Conservation (phyloP, 2,329 filamentous ascomycete species). For the Penicillium fuscoglaucum region DNA sequence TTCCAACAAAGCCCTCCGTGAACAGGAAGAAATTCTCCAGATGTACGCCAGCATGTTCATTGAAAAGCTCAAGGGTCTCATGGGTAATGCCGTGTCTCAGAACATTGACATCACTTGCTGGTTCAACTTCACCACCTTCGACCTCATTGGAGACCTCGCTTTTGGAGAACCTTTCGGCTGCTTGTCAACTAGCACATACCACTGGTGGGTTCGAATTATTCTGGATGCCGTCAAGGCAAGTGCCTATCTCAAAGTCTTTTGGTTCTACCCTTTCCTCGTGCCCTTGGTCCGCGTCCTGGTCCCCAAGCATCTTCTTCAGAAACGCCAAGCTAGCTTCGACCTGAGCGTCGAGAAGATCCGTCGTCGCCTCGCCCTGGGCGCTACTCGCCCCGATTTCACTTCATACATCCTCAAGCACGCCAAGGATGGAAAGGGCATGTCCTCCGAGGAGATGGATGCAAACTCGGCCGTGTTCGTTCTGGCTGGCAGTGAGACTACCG, state of each 20-base stretch:
- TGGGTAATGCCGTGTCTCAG: not conserved
- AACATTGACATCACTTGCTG: slow-evolving; percentile 23
- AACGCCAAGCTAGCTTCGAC: slow-evolving; percentile 16
- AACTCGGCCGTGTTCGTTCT: slow-evolving; percentile 27
- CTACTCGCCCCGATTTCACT: slow-evolving; percentile 27
- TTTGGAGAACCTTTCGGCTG: slow-evolving; percentile 38
- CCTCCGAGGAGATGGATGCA: slow-evolving; percentile 23
- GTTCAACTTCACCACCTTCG: slow-evolving; percentile 35
- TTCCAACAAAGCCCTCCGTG: slow-evolving; percentile 35
- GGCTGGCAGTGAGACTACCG: slow-evolving; percentile 30
- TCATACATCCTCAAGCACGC: slow-evolving; percentile 26
- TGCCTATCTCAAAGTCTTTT: slow-evolving; percentile 22
- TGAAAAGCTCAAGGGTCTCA: slow-evolving; percentile 14
- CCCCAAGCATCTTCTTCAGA: slow-evolving; percentile 21
- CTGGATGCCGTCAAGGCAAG: slow-evolving; percentile 28
- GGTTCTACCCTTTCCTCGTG: slow-evolving; percentile 22
- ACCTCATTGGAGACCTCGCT: slow-evolving; percentile 38
- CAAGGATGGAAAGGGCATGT: slow-evolving; percentile 18
- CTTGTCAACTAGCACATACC: slow-evolving; percentile 28
- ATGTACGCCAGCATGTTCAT: slow-evolving; percentile 34
- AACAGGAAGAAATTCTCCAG: slow-evolving; percentile 37
- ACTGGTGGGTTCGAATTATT: slow-evolving; percentile 34
- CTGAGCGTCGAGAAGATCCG: slow-evolving; percentile 25
- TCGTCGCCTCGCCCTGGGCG: slow-evolving; percentile 17
- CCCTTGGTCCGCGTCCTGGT: slow-evolving; percentile 16